phyloP scores from a whole-genome alignment of 257 asterid species.

The Rhazya stricta region DNA sequence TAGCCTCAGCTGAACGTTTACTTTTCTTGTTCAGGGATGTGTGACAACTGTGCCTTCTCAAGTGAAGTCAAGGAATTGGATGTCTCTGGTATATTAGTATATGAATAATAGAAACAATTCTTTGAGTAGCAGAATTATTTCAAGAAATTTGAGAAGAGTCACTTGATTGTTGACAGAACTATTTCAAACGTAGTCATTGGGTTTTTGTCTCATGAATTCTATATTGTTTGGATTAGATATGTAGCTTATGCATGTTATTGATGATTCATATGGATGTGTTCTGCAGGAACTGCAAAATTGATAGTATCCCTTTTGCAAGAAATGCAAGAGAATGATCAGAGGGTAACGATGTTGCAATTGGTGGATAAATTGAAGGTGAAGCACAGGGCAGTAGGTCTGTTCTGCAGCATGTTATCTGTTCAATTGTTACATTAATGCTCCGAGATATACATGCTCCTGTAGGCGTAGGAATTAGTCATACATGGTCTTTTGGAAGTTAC shows the following conservation, averaged over 20 bases:
- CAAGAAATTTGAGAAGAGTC: not conserved
- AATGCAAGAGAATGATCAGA: slow-evolving; percentile 70
- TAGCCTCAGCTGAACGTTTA: slow-evolving; percentile 14
- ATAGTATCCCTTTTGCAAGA: slow-evolving; percentile 64
- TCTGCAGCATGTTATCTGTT: not conserved
- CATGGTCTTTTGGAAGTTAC: slow-evolving; percentile 2
- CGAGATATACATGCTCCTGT: not conserved
- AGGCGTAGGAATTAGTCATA: not conserved
- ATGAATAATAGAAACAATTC: not conserved
- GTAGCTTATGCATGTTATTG: not conserved
- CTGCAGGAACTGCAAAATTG: slow-evolving; percentile 66
- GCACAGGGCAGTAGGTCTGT: slow-evolving; percentile 66
- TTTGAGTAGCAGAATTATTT: not conserved
- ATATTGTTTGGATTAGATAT: not conserved
- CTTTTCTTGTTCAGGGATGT: slow-evolving; percentile 67
- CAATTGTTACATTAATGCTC: not conserved
- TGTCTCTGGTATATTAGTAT: slow-evolving; percentile 55
- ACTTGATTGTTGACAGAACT: not conserved
- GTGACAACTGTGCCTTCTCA: slow-evolving; percentile 82
- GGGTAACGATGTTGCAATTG: slow-evolving; percentile 76
- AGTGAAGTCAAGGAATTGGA: slow-evolving; percentile 69
- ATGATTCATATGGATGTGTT: slow-evolving; percentile 18
- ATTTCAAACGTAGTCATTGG: not conserved
- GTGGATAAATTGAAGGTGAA: slow-evolving; percentile 75
- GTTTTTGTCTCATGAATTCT: not conserved